Base-by-base conservation (phyloP, 192 early-diverging fungal genomes). In the Lobosporangium transversale region DNA sequence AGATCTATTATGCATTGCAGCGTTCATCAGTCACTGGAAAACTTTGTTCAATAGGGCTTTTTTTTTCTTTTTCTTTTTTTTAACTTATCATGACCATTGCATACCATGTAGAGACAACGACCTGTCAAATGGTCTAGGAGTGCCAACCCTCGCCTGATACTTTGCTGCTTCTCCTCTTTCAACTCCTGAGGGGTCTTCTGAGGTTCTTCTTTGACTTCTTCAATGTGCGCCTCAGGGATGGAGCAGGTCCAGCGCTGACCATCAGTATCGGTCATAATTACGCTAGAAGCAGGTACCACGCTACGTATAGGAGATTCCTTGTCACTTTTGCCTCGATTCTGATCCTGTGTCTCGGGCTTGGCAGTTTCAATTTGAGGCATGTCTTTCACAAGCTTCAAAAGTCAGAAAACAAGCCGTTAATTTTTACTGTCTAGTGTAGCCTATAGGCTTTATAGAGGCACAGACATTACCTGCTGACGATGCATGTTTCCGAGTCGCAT, bases 61-160 rank as follows among this genome's bases (percentile, higher is more conserved):
- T n/a, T n/a, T n/a, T n/a, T n/a, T n/a, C n/a, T n/a, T n/a, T n/a
- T n/a, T n/a, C n/a, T n/a, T n/a, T n/a, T n/a, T n/a, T n/a, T n/a
- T n/a, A n/a, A n/a, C n/a, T n/a, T n/a, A n/a, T n/a, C n/a, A n/a
- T n/a, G n/a, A 36, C 24, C 33, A 30, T 14, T 66, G 33, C 74
- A 62, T 42, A 76, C 78, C 44, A 79, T 86, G 45, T 61, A 47
- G 26, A 93, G 63, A 62, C 91, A 93, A 26, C 66, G 45, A 3
- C 51, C 55, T 35, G 71, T 62, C 17, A 88, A 45, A 21, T 85
- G 85, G 23, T 86, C 82, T 2, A 86, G 55, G 18, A 92, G 70
- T 54, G 84, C 83, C 1, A 89, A 67, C n/a, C 90, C 91, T 14
- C 85, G 84, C 53, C 78, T 73, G 43, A 90, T 51, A 23, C 58